Conservation (phyloP, 2,329 filamentous ascomycete genomes). For the Trichoderma atrobrunneum region DNA sequence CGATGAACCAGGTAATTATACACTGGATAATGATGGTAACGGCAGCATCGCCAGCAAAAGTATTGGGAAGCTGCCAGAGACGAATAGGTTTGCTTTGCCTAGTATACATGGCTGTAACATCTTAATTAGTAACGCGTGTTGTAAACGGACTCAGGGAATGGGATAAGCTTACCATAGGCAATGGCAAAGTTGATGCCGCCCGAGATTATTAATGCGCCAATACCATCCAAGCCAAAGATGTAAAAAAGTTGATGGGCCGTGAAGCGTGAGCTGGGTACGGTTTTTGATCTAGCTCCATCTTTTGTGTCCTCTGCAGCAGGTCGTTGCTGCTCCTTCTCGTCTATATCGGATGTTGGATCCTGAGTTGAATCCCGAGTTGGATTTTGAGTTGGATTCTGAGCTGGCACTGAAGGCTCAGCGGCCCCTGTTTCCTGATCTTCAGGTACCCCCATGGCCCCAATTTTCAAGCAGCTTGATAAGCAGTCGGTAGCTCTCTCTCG, state of each 20-base stretch:
- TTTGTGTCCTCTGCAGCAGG: background rate
- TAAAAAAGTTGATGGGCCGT: background rate
- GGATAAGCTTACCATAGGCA: conserved; percentile 4
- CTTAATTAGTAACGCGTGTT: background rate
- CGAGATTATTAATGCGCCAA: conserved; percentile 2
- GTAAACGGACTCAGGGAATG: background rate
- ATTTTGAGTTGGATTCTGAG: background rate
- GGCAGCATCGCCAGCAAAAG: background rate
- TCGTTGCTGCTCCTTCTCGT: background rate
- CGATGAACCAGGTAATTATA: conserved; percentile 10
- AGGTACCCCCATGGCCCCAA: background rate
- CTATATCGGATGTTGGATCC: background rate
- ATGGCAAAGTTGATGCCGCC: conserved; percentile 8
- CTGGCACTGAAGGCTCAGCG: background rate
- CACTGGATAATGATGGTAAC: conserved; percentile 9
- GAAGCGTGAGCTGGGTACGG: background rate
- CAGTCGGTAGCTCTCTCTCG: background rate
- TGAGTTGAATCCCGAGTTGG: background rate
- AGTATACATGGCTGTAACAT: background rate
- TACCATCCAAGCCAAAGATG: conserved; percentile 8
- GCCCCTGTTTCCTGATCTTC: conserved; percentile 4
- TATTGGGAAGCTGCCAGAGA: conserved; percentile 12
- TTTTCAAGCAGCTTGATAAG: background rate
- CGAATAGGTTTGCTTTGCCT: background rate
- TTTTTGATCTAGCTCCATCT: background rate